Percentiles rank a stretch among this genome's conserved stretches.
Evolutionary conservation across 495 filamentous ascomycete species (phyloP).

Genomic region (Penicillium psychrofluorescens): DNA sequence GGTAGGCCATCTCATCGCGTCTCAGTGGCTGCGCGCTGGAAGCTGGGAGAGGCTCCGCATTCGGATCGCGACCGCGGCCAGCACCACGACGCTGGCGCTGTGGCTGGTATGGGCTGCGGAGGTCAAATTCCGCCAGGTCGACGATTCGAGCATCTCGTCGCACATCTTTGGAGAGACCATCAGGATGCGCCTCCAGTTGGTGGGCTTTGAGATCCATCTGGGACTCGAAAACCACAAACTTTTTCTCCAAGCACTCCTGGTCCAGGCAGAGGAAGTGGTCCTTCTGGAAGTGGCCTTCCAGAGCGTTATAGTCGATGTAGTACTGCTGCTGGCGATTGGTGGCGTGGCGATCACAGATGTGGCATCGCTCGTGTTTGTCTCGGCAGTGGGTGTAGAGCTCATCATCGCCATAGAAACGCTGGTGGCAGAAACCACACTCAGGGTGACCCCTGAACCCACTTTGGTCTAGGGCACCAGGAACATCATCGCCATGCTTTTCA

Average conservation of each 20-base stretch:
- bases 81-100: conserved; percentile 51
- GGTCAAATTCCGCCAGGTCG: conserved; percentile 79
- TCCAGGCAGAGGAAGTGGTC: conserved; percentile 86
- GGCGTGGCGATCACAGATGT: conserved; percentile 78
- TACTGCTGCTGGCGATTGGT: conserved; percentile 72
- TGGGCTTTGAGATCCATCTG: conserved; percentile 91
- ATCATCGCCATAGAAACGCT: conserved; percentile 91
- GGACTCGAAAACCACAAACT: conserved; percentile 94
- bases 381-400: conserved; percentile 91
- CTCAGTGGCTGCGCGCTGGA: conserved; percentile 77
- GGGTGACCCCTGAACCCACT: conserved; percentile 96
- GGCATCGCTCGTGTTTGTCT: conserved; percentile 87
- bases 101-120: conserved; percentile 64
- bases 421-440: conserved; percentile 84
- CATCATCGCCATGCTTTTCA: conserved; percentile 85
- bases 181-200: conserved; percentile 68
- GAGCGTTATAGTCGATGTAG: conserved; percentile 74
- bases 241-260: conserved; percentile 86
- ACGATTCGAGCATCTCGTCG: conserved; percentile 78
- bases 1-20: conserved; percentile 85
- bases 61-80: conserved; percentile 65
- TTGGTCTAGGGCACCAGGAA: conserved; percentile 83
- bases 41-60: conserved; percentile 67
- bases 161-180: conserved; percentile 73
- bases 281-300: conserved; percentile 78